Conservation (phyloP, 208 protist species). For the Trypanosoma theileri region DNA sequence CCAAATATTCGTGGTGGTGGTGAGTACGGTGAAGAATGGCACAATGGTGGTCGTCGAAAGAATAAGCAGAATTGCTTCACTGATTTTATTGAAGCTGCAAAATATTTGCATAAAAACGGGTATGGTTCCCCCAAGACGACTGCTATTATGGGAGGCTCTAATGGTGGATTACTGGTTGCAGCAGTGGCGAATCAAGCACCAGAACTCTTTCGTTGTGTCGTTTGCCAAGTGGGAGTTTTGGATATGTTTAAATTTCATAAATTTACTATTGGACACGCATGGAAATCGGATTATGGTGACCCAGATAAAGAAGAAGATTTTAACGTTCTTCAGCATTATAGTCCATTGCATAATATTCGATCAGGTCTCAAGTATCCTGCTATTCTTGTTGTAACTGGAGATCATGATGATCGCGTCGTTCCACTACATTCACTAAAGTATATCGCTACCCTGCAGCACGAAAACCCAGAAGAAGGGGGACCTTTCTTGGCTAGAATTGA, state of each 20-base stretch:
- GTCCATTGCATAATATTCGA: conserved; percentile 93
- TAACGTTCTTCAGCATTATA: conserved; percentile 91
- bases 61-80: conserved; percentile 92
- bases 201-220: conserved; percentile 73
- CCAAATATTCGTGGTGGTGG: conserved; percentile 95
- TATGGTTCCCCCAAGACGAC: conserved; percentile 87
- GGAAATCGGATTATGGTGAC: conserved; percentile 93
- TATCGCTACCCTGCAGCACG: conserved; percentile 91
- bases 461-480: conserved; percentile 55
- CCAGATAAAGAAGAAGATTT: conserved; percentile 93
- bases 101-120: conserved; percentile 69
- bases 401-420: conserved; percentile 96
- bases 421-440: conserved; percentile 97
- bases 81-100: conserved; percentile 79
- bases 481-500: conserved; percentile 88
- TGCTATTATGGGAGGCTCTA: conserved; percentile 92
- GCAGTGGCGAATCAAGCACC: conserved; percentile 90
- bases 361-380: conserved; percentile 81
- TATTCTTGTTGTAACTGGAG: conserved; percentile 90
- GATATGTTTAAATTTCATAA: conserved; percentile 96
- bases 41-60: conserved; percentile 79
- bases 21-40: conserved; percentile 95
- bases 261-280: conserved; percentile 94
- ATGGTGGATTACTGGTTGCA: conserved; percentile 94
- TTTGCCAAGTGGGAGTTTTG: conserved; percentile 92